A percentile compares a stretch with the other conserved stretches of the same genome.
These are phyloP conservation scores for Blastobotrys elegans DNA, from an alignment of 1,139 yeast species.

Conservation along the genomic window DNA sequence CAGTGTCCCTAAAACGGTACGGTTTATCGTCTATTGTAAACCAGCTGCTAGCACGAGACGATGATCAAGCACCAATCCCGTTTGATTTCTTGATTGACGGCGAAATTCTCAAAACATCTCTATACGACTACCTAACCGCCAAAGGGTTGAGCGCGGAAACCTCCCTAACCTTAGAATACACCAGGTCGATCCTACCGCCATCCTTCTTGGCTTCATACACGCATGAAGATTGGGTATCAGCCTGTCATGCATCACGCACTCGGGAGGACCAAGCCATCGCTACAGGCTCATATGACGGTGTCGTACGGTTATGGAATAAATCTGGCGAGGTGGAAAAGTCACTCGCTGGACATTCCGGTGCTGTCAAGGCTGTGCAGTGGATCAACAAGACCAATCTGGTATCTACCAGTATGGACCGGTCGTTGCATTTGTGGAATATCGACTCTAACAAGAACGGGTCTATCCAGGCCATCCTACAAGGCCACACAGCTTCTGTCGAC, in stretches of 20 bases:
- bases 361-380: constrained; percentile 79
- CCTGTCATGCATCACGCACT: constrained; percentile 46
- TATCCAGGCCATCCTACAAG: constrained; percentile 78
- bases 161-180: constrained; percentile 75
- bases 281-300: constrained; percentile 92
- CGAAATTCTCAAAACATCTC: constrained; percentile 47
- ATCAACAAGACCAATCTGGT: constrained; percentile 63
- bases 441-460: constrained; percentile 51
- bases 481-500: constrained; percentile 84
- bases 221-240: constrained; percentile 95
- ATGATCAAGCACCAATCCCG: constrained; percentile 59
- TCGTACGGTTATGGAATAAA: constrained; percentile 82
- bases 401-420: constrained; percentile 85
- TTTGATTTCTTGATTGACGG: constrained; percentile 92
- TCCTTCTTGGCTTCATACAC: constrained; percentile 80
- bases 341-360: constrained; percentile 80
- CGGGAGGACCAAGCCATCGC: constrained; percentile 45
- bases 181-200: constrained; percentile 91
- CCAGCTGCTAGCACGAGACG: constrained; percentile 54
- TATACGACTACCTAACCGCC: constrained; percentile 69
- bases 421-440: constrained; percentile 82
- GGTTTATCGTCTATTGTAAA: constrained; percentile 95
- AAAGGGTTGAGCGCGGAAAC: constrained; percentile 84
- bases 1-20: constrained; percentile 76
- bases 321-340: constrained; percentile 82